Base-by-base conservation (phyloP, 2,329 filamentous ascomycete species). In the Eurotiales sp. region DNA sequence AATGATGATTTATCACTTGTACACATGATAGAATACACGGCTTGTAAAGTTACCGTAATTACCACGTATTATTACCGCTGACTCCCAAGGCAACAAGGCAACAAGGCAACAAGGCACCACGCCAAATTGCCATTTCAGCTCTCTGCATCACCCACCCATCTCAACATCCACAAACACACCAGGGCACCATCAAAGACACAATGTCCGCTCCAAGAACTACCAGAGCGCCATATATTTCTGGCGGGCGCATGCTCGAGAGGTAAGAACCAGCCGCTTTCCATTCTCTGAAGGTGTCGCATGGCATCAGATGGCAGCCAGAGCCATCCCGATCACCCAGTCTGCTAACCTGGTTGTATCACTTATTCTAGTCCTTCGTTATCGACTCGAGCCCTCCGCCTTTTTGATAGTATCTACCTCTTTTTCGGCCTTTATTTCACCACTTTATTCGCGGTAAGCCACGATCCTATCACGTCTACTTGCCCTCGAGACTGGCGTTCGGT, bases 381-480 rank as follows among this genome's bases (percentile, higher is more conserved):
- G 14, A 69, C 72, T 51, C 75, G 73, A 44, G 46, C 73, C 52
- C 62, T 60, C 44, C 69, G 69, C 55, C 67, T 73, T 60, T 51
- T 72, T 52, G 64, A 75, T 44, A 64, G 61, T 49, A 52, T 72
- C 46, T 78, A 77, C 57, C 60, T 72, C 54, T 77, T 77, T 57
- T 39, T 78, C 4, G 76, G 75, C 5, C 63, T 78, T 21, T 78
- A 78, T 53, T 57, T 78, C 23, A 72, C 73, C 37, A 74, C 71
- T 37, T 63, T 78, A 8, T 75, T 78, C 54, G 71, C 74, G 47
- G 74, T 76, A 69, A 27, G 70, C 15, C n/a, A 37, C 17, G 11
- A 37, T 21, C 34, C 17, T 11, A 21, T 8, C 34, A 37, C 3
- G 8, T 37, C 17, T 21, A 11, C 3, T 21, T 5, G 12, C 34